Conservation (phyloP, 2,329 filamentous ascomycete species). For the Lachnellula occidentalis region DNA sequence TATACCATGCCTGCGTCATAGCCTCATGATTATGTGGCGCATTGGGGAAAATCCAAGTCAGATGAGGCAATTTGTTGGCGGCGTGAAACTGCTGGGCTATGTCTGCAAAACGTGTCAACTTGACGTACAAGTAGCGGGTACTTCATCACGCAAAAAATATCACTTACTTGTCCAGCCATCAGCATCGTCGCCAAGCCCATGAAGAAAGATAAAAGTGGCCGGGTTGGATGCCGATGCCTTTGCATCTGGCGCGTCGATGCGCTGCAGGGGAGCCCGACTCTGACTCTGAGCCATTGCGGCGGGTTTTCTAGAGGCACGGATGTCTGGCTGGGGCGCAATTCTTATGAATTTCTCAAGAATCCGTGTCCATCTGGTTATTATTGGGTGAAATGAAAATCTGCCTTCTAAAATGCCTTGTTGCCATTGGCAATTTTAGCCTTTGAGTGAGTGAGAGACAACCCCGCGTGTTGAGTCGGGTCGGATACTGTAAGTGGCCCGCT, state of each 20-base stretch:
- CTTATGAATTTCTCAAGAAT: neutral
- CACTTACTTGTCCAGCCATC: slow-evolving; percentile 59
- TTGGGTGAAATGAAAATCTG: no score
- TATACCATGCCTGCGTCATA: slow-evolving; percentile 42
- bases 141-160: no score
- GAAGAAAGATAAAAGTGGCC: slow-evolving; percentile 88
- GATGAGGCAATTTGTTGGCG: slow-evolving; percentile 41
- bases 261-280: slow-evolving; percentile 9
- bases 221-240: slow-evolving; percentile 71
- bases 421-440: no score
- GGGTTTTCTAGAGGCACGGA: neutral
- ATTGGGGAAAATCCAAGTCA: slow-evolving; percentile 46
- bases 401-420: no score
- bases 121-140: neutral
- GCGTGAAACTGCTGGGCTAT: slow-evolving; percentile 43
- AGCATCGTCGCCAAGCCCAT: slow-evolving; percentile 80
- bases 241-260: slow-evolving; percentile 35
- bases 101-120: slow-evolving; percentile 24
- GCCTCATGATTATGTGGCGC: slow-evolving; percentile 42
- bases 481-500: no score
- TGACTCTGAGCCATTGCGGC: neutral
- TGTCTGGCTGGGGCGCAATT: neutral
- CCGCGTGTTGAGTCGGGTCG: no score
- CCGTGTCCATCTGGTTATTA: no score
- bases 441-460: no score